Conservation (phyloP, 208 protist genomes). For the Acanthamoeba lenticulata region DNA sequence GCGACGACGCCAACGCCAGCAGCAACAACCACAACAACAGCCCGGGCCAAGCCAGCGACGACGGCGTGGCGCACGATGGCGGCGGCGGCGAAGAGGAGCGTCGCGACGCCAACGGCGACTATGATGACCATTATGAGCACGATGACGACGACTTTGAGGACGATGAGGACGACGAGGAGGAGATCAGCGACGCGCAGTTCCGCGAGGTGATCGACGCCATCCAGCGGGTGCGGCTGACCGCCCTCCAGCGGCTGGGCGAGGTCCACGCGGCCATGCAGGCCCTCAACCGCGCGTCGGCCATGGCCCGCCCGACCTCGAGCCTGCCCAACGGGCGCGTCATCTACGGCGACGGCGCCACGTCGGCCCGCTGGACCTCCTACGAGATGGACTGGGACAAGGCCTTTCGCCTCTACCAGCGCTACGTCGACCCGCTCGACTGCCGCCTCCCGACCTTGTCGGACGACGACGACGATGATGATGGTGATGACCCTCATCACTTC, state of each 20-base stretch:
- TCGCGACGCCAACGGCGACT: background rate
- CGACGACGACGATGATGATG: too few species aligned
- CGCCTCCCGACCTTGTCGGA: too few species aligned
- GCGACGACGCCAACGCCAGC: too few species aligned
- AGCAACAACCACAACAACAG: too few species aligned
- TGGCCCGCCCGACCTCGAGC: too few species aligned
- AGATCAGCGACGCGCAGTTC: background rate
- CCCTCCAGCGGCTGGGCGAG: background rate
- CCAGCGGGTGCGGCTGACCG: background rate
- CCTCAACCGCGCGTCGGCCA: background rate
- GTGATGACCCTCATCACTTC: too few species aligned
- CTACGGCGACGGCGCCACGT: background rate
- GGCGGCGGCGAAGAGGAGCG: background rate
- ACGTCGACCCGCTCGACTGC: background rate
- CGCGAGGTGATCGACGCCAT: background rate
- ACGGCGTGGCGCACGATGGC: background rate
- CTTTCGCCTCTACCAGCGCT: background rate
- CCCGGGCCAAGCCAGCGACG: background rate
- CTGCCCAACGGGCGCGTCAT: too few species aligned
- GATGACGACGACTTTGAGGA: background rate
- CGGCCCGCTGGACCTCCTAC: background rate
- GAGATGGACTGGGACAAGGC: conserved; percentile 17
- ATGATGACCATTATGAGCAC: background rate
- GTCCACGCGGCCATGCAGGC: background rate
- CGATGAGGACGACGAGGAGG: background rate